Conservation (phyloP, 1,284 basidiomycete species). For the Coniophora puteana region DNA sequence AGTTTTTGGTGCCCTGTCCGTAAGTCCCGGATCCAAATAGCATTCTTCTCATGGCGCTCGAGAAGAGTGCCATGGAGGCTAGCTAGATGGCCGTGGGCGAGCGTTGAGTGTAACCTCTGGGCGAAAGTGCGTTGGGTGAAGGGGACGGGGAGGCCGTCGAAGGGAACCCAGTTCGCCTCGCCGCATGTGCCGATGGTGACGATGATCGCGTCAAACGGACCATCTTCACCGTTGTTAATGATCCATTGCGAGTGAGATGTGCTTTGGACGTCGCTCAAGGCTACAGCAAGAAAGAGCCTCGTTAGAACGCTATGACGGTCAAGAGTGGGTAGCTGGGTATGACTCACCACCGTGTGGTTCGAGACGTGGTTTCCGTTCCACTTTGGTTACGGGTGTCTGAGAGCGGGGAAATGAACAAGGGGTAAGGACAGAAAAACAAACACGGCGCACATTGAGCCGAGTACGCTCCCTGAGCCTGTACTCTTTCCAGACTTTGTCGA, state of each 20-base stretch:
- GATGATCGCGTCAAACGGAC: conserved; percentile 52
- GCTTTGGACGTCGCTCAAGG: no score
- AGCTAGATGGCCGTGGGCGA: no score
- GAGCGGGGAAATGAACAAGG: neutral
- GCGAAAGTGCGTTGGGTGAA: no score
- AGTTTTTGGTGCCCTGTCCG: no score
- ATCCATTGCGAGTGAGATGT: conserved; percentile 45
- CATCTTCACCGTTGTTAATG: conserved; percentile 44
- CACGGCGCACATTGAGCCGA: conserved; percentile 36
- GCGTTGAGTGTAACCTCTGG: no score
- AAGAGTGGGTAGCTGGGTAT: no score
- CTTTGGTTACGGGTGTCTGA: conserved; percentile 31
- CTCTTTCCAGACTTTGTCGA: conserved; percentile 48
- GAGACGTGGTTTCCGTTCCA: conserved; percentile 4
- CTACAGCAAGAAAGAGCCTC: no score
- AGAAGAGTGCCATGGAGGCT: no score
- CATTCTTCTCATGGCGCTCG: no score
- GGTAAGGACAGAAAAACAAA: neutral
- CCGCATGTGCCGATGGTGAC: conserved; percentile 58
- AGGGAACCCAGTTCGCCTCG: conserved; percentile 42
- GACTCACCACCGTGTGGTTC: no score
- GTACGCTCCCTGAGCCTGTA: conserved; percentile 50
- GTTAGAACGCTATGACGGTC: no score
- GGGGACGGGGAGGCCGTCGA: conserved; percentile 46
- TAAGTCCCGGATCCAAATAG: no score